Evolutionary conservation across 2,329 filamentous ascomycete genomes (phyloP), one percentile per base, ranked within the genome.

Genomic region (Neonectria ditissima): DNA sequence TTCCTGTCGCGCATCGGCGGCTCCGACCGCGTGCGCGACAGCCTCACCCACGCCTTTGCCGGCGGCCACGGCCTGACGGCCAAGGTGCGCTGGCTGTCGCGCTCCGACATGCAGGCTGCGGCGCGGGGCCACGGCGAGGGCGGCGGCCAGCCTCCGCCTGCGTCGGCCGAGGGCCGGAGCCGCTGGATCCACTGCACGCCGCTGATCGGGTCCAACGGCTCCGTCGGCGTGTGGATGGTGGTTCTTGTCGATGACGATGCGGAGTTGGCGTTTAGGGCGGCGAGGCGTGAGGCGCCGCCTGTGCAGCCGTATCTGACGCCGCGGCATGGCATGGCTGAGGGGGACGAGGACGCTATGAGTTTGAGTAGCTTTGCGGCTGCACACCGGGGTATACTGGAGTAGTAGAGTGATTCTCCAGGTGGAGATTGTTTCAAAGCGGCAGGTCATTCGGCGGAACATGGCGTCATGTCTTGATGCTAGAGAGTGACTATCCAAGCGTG

Each of bases 101-200:
- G 65, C 10, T 57, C 58, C 1, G 69, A 71, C 1, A 48, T 59
- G 7, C 65, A 61, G 1, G 47, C 53, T 7, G n/a, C n/a, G n/a
- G n/a, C n/a, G n/a, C 68, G 56, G 41, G 52, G 34, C 30, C 43
- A 84, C 34, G 78, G 81, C 18, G 84, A 87, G 55, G 63, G 59
- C 2, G 65, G 65, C 0, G 57, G 66, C 1, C 66, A 69, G 30
- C 54, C 65, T 34, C 61, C 68, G 1, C 63, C 62, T 1, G 43
- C 58, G 4, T 66, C 51, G 11, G 50, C 48, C n/a, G n/a, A n/a
- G 0, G 91, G 91, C 0, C 84, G 90, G 18, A 84, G 86, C 52
- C 84, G 91, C 45, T 94, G 91, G 91, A 91, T 94, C 43, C 91
- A 94, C 75, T 92, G 90, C 73, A 94, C 91, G 22, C 91, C 92